These are phyloP conservation scores for Aurinia saxatilis DNA, from an alignment of 345 rosid species.

Conservation along the genomic window DNA sequence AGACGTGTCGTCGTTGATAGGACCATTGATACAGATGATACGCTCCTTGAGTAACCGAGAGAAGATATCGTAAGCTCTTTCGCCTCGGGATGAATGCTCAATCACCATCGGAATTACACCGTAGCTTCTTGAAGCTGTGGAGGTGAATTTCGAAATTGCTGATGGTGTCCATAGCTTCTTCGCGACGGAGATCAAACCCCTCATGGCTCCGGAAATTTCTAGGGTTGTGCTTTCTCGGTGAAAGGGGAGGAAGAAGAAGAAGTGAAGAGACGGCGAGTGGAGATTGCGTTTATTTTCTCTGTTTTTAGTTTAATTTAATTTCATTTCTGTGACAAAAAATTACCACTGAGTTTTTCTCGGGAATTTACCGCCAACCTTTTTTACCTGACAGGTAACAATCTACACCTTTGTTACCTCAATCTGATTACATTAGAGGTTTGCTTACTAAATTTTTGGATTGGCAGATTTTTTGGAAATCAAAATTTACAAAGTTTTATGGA, in stretches of 20 bases:
- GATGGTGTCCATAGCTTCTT: constrained; percentile 30
- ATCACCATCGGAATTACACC: constrained; percentile 91
- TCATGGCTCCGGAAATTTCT: constrained; percentile 21
- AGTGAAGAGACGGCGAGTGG: neutral
- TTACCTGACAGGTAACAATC: no score
- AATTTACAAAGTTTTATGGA: no score
- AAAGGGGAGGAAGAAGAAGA: constrained; percentile 35
- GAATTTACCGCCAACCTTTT: neutral
- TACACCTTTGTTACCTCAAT: no score
- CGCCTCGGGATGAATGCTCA: constrained; percentile 86
- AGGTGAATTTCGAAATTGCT: constrained; percentile 5
- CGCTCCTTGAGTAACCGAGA: constrained; percentile 76
- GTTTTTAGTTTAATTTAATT: neutral
- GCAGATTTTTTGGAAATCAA: no score
- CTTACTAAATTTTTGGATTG: no score
- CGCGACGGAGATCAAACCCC: constrained; percentile 22
- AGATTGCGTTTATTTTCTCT: neutral
- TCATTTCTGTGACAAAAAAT: neutral
- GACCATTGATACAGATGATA: constrained; percentile 73
- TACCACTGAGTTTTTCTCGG: neutral
- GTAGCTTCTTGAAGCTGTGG: constrained; percentile 37
- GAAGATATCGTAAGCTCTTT: constrained; percentile 80
- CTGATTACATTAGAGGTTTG: no score
- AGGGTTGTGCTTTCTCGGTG: constrained; percentile 44
- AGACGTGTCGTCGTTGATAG: constrained; percentile 73